Base-by-base conservation (phyloP, 176 grass and related monocot genomes). In the Bromus sterilis region DNA sequence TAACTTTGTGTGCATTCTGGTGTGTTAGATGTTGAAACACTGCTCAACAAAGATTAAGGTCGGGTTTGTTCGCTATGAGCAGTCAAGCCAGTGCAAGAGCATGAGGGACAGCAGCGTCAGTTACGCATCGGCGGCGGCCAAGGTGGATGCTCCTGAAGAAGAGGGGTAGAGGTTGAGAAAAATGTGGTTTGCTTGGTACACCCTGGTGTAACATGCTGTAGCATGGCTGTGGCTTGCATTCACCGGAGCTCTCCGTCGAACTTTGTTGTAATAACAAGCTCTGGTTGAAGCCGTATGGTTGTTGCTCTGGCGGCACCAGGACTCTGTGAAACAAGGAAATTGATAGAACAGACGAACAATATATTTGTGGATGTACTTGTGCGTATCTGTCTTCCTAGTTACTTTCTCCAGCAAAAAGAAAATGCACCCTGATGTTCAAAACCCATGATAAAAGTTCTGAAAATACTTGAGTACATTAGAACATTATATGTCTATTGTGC, bases 81-180 rank as follows among this genome's bases (percentile, higher is more conserved):
- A 98, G 77, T 98, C 96, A 0, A 95, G 90, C 86, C 93, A 95
- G 56, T 98, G 96, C 86, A 93, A 93, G 76, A 91, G 18, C 82
- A 68, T 81, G 23, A 81, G 80, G 41, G 96, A 98, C 56, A 95
- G 93, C 89, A 95, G 93, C 31, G 93, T 98, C 33, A 91, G 90
- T 66, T 98, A 95, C 23, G 93, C 96, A 15, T 98, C 93, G 3
- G 93, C 90, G 8, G 92, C 80, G 18, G 96, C 90, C 21, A 98
- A 87, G 57, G 34, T 91, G 35, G 90, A 88, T 41, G 28, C 11
- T 36, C 31, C 82, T 63, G 82, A 20, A 64, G 82, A 80, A 34
- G 78, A 29, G 34, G 34, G 51, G 42, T 8, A 35, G 66, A 25
- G 78, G 73, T 29, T 89, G 64, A 82, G 24, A 14, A 33, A 12